Percentiles rank a stretch among this genome's conserved stretches.
These are phyloP conservation scores for Pseudophaeomoniella oleicola DNA, from an alignment of 2,329 filamentous ascomycete genomes.

Conservation along the genomic window DNA sequence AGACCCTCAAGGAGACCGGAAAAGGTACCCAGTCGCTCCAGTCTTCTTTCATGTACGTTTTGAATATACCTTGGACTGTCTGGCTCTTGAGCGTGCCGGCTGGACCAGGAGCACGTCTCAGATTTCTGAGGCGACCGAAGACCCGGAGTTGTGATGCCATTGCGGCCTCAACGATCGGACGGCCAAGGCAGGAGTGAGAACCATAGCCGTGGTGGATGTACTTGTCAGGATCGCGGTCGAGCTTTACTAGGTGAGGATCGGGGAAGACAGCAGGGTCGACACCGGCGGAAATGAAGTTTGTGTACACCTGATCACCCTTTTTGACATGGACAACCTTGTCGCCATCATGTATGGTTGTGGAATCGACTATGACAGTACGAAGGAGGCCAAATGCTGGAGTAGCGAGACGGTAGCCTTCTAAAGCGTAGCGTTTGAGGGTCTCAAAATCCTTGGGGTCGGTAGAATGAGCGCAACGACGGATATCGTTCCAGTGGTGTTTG, in stretches of 20 bases:
- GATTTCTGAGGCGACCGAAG: conserved; percentile 24
- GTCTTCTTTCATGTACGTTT: conserved; percentile 28
- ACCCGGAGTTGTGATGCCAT: conserved; percentile 27
- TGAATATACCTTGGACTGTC: conserved; percentile 21
- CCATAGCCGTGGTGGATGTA: conserved; percentile 33
- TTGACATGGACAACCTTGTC: conserved; percentile 6
- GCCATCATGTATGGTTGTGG: conserved; percentile 9
- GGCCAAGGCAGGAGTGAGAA: conserved; percentile 31
- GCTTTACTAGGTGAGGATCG: conserved; percentile 26
- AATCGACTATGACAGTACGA: conserved; percentile 8
- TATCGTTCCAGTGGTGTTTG: conserved; percentile 11
- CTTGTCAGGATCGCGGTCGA: conserved; percentile 23
- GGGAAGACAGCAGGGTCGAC: conserved; percentile 21
- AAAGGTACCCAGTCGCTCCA: conserved; percentile 27
- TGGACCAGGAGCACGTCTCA: conserved; percentile 24
- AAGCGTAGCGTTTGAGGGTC: conserved; percentile 12
- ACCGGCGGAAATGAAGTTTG: conserved; percentile 16
- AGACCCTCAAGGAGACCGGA: conserved; percentile 27
- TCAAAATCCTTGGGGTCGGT: conserved; percentile 11
- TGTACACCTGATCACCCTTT: conserved; percentile 10
- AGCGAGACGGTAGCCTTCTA: conserved; percentile 12
- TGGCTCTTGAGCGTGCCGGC: conserved; percentile 25
- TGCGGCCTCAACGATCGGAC: conserved; percentile 26
- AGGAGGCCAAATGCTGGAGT: conserved; percentile 12
- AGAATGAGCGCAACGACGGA: conserved; percentile 12